phyloP scores from a whole-genome alignment of 352 stramenopile species.

The Blastocystis sp. region DNA sequence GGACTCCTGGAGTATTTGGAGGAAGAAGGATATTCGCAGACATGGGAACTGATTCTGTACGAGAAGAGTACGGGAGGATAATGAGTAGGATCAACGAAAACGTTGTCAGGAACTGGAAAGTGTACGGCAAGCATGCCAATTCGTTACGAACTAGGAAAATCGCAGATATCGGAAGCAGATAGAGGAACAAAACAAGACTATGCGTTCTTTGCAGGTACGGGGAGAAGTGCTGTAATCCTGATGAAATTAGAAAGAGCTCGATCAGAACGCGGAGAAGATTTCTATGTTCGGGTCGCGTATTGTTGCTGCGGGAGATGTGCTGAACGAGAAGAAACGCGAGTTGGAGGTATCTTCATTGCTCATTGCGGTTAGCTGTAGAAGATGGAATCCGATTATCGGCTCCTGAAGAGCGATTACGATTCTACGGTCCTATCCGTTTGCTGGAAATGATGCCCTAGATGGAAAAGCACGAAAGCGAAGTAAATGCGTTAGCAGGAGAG shows the following conservation, averaged over 20 bases:
- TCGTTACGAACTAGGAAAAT: conserved; percentile 41
- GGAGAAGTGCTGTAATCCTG: background rate
- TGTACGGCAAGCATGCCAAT: background rate
- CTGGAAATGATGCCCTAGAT: background rate
- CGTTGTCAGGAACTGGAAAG: conserved; percentile 25
- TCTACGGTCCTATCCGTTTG: background rate
- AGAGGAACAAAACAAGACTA: background rate
- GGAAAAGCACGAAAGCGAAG: background rate
- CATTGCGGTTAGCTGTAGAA: background rate
- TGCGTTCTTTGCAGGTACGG: conserved; percentile 11
- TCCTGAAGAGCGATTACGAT: background rate
- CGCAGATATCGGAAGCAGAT: background rate
- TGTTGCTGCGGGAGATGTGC: conserved; percentile 37
- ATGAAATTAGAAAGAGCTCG: conserved; percentile 4
- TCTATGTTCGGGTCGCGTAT: conserved; percentile 15
- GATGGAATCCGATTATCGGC: background rate
- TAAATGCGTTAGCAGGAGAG: background rate
- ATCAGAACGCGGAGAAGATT: background rate
- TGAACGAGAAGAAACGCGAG: conserved; percentile 60
- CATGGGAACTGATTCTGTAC: background rate
- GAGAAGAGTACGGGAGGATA: background rate
- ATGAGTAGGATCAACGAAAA: conserved; percentile 18
- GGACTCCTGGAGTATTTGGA: too few relatives aligned
- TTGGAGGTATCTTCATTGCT: background rate
- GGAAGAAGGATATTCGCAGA: too few relatives aligned